Base-by-base conservation (phyloP, 345 rosid genomes). In the Psidium guajava region DNA sequence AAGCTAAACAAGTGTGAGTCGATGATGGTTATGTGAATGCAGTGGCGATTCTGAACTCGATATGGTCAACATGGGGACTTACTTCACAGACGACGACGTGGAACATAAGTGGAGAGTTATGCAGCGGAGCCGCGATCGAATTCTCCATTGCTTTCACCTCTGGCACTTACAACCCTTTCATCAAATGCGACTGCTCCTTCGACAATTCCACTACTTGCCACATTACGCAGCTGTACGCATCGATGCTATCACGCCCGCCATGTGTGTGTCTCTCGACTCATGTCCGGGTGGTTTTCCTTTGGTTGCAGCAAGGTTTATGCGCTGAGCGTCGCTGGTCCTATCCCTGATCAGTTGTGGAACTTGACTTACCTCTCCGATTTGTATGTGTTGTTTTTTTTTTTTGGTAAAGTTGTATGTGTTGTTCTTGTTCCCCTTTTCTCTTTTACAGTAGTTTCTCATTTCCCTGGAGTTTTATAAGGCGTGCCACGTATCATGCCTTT, bases 51-150 rank as follows among this genome's bases (percentile, higher is more conserved):
- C 83, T 94, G 88, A 93, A 94, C 84, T 86, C 89, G 32, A 91
- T 94, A 11, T 94, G 92, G 47, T 51, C 84, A 18, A 57, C 88
- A 84, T 94, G 96, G 96, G 84, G 83, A 12, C 85, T 86, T 47
- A 36, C 87, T 74, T 88, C 94, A 1, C 40, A 82, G 36, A 36
- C 36, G 8, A 13, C 32, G 0, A 51, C 16, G 15, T 94, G 96
- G 95, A 94, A 93, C 87, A 88, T 82, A 36, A 90, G 90, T 44
- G 96, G 96, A 82, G 92, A 93, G 42, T 91, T 88, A 3, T 93
- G 96, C 90, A 90, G 87, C 81, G 96, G 95, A 83, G 85, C 83
- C 5, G 94, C 96, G 74, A 59, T 85, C 10, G 84, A 73, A 25
- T 5, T 0, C 10, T 58, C 77, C 11, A 85, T 90, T 49, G 16